phyloP scores from a whole-genome alignment of 2,329 filamentous ascomycete genomes.

The Leptodontidium sp. region DNA sequence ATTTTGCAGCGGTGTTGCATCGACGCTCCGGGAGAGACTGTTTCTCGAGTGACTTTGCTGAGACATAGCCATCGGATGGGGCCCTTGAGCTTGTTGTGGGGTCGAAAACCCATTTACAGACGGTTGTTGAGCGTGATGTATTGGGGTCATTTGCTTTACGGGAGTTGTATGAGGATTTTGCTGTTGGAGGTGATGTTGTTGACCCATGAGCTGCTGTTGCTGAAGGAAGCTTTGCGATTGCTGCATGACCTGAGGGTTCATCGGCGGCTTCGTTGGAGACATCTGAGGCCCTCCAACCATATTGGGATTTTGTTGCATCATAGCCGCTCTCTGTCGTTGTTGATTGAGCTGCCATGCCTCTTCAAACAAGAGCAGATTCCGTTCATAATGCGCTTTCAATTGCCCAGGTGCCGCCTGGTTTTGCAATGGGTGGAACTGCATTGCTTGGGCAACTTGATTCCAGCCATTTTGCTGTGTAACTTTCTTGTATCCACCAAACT shows the following conservation, averaged over 20 bases:
- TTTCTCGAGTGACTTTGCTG: constrained; percentile 57
- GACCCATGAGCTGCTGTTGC: constrained; percentile 54
- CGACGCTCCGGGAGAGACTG: constrained; percentile 61
- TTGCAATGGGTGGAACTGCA: constrained; percentile 70
- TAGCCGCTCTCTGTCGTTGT: constrained; percentile 52
- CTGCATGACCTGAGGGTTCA: constrained; percentile 57
- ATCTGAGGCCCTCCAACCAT: constrained; percentile 52
- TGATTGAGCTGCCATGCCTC: constrained; percentile 67
- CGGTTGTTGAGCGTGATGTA: constrained; percentile 54
- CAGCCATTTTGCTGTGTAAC: constrained; percentile 77
- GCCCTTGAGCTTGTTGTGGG: constrained; percentile 53
- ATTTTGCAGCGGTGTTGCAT: constrained; percentile 49
- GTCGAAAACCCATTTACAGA: constrained; percentile 60
- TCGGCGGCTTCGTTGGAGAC: constrained; percentile 48
- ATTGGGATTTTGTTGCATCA: constrained; percentile 42
- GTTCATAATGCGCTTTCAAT: constrained; percentile 76
- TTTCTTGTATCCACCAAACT: constrained; percentile 78
- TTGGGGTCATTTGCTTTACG: constrained; percentile 55
- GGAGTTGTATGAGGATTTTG: constrained; percentile 55
- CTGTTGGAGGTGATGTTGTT: constrained; percentile 53
- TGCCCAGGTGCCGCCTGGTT: constrained; percentile 73
- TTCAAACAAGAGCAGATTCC: constrained; percentile 81
- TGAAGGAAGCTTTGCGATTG: constrained; percentile 64
- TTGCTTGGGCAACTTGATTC: constrained; percentile 72
- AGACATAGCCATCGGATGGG: constrained; percentile 50